Percentiles rank a stretch among this genome's conserved stretches.
These are phyloP conservation scores for Chloropicon primus DNA, from an alignment of 139 green algal species.

Conservation along the genomic window DNA sequence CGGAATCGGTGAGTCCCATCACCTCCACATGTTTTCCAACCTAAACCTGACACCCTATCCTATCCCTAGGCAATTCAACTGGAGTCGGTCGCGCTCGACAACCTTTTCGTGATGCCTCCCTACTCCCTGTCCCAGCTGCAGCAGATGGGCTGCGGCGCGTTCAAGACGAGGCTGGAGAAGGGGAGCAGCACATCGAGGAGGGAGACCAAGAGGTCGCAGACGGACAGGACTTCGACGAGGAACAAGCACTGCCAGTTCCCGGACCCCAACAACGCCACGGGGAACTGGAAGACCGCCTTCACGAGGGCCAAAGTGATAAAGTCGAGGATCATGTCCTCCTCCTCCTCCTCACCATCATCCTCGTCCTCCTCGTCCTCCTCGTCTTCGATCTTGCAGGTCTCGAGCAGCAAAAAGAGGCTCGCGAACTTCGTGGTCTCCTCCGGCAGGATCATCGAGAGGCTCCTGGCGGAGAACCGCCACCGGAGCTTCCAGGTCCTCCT, in stretches of 20 bases:
- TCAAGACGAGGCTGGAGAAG: background rate
- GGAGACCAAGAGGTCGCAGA: background rate
- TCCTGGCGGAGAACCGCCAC: background rate
- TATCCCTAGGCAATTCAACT: no score
- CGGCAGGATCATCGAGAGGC: background rate
- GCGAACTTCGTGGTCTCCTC: background rate
- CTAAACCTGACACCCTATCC: no score
- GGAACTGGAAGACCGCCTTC: background rate
- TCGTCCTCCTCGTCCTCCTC: background rate
- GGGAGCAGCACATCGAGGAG: background rate
- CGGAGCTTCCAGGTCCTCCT: background rate
- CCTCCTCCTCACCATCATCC: no score
- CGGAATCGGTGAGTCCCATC: background rate
- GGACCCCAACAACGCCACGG: background rate
- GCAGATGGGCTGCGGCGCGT: background rate
- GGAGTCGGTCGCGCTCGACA: background rate
- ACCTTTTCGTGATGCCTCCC: background rate
- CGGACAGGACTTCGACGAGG: background rate
- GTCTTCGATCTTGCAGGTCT: background rate
- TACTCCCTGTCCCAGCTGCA: background rate
- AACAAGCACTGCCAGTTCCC: background rate
- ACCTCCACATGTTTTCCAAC: no score
- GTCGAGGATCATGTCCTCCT: background rate
- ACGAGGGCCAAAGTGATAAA: background rate
- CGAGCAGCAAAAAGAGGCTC: background rate